These are phyloP conservation scores for Mycena kentingensis DNA, from an alignment of 768 basidiomycete genomes.

Conservation along the genomic window DNA sequence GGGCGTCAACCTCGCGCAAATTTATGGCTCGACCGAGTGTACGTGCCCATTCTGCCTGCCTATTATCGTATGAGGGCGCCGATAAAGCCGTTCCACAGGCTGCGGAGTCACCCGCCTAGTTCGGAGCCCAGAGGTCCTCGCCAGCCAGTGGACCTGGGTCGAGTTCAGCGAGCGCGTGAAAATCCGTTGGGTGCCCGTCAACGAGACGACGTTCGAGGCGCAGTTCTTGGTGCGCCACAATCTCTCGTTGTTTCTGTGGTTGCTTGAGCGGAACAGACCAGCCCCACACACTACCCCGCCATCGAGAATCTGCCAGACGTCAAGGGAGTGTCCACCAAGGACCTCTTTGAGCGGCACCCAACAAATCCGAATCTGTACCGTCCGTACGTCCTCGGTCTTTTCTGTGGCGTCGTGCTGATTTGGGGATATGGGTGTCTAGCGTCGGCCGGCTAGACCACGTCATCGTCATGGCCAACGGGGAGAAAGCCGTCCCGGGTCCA, in stretches of 20 bases:
- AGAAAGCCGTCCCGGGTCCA: conserved; percentile 30
- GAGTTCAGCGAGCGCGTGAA: conserved; percentile 28
- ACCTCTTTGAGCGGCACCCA: conserved; percentile 33
- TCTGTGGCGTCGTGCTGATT: background rate
- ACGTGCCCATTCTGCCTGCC: background rate
- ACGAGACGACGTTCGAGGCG: conserved; percentile 39
- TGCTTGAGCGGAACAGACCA: conserved; percentile 25
- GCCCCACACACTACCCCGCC: conserved; percentile 32
- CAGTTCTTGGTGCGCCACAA: conserved; percentile 42
- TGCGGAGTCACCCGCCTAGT: conserved; percentile 22
- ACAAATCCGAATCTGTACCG: conserved; percentile 29
- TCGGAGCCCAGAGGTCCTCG: conserved; percentile 20
- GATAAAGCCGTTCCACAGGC: background rate
- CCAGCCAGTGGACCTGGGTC: conserved; percentile 35
- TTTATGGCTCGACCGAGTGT: conserved; percentile 43
- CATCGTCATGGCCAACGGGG: conserved; percentile 26
- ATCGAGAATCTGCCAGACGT: conserved; percentile 32
- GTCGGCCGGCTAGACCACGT: conserved; percentile 33
- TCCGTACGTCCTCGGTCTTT: conserved; percentile 21
- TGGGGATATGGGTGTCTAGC: conserved; percentile 13
- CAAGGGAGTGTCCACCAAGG: conserved; percentile 29
- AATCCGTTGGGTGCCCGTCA: conserved; percentile 39
- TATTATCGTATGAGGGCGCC: background rate
- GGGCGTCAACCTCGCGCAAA: conserved; percentile 33
- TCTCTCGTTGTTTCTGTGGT: background rate